phyloP scores from a whole-genome alignment of 345 rosid species.

The Dipteronia sinensis region DNA sequence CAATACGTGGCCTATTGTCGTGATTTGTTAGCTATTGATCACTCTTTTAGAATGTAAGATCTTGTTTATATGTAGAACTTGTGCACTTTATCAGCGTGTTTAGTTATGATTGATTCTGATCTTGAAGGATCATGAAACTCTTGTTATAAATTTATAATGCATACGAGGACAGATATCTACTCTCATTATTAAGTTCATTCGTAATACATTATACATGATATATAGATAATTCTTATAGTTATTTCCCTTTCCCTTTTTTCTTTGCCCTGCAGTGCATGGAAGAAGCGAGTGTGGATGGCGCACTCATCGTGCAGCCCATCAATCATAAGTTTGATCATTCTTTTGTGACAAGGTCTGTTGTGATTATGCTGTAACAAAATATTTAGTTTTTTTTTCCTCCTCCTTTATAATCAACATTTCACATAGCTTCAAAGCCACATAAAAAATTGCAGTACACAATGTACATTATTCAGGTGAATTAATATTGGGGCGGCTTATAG shows the following conservation, averaged over 20 bases:
- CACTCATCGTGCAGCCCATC: slow-evolving; percentile 93
- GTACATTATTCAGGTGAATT: neutral
- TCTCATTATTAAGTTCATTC: neutral
- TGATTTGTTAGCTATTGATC: neutral
- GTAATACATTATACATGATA: neutral
- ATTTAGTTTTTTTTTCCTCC: neutral
- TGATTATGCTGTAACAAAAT: neutral
- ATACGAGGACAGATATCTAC: neutral
- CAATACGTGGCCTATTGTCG: neutral
- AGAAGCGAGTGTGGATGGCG: slow-evolving; percentile 89
- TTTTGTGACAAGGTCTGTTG: slow-evolving; percentile 68
- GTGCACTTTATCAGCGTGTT: neutral
- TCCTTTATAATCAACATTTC: neutral
- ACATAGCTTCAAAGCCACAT: neutral
- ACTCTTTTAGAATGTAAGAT: neutral
- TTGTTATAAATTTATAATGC: neutral
- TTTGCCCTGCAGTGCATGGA: slow-evolving; percentile 66
- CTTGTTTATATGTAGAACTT: neutral
- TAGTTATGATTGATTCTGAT: neutral
- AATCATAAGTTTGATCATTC: slow-evolving; percentile 96
- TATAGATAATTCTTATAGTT: neutral
- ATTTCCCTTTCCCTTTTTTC: neutral
- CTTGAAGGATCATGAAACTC: neutral
- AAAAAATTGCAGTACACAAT: neutral
- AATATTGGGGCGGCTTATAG: neutral